Evolutionary conservation across 2,329 filamentous ascomycete species (phyloP).

Genomic region (Trichoderma sp.): DNA sequence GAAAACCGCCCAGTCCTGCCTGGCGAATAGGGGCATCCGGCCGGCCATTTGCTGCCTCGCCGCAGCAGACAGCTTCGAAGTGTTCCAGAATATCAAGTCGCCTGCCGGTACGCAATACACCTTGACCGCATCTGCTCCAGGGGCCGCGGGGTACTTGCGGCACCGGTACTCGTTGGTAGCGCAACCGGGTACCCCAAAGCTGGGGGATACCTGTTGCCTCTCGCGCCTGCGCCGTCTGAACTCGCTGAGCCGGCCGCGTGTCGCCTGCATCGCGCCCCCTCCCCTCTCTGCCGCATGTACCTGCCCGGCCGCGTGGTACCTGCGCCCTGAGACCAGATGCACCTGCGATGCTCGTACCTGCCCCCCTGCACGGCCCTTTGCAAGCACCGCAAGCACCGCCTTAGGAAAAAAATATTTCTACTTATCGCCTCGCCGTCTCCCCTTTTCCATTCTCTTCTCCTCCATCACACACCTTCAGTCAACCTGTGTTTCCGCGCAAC

Average conservation of each 20-base stretch:
- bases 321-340: not conserved
- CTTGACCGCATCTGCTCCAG: slow-evolving; percentile 23
- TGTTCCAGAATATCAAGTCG: slow-evolving; percentile 18
- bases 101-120: not conserved
- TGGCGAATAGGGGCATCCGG: slow-evolving; percentile 8
- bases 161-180: slow-evolving; percentile 4
- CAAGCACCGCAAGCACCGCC: slow-evolving; percentile 22
- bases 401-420: slow-evolving; percentile 47
- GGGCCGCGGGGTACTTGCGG: slow-evolving; percentile 14
- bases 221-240: not conserved
- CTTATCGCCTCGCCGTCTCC: slow-evolving; percentile 36
- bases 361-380: slow-evolving; percentile 26
- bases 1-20: slow-evolving; percentile 1
- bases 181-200: slow-evolving; percentile 18
- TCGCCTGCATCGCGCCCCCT: slow-evolving; percentile 8
- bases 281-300: slow-evolving; percentile 22
- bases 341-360: slow-evolving; percentile 23
- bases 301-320: slow-evolving; percentile 14
- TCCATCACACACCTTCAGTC: slow-evolving; percentile 48
- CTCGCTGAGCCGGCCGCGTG: not conserved
- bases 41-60: not conserved
- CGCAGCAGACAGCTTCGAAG: slow-evolving; percentile 7
- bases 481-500: slow-evolving; percentile 51
- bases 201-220: slow-evolving; percentile 19
- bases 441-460: slow-evolving; percentile 40